phyloP scores from a whole-genome alignment of 345 rosid genomes.

The Kernera saxatilis region DNA sequence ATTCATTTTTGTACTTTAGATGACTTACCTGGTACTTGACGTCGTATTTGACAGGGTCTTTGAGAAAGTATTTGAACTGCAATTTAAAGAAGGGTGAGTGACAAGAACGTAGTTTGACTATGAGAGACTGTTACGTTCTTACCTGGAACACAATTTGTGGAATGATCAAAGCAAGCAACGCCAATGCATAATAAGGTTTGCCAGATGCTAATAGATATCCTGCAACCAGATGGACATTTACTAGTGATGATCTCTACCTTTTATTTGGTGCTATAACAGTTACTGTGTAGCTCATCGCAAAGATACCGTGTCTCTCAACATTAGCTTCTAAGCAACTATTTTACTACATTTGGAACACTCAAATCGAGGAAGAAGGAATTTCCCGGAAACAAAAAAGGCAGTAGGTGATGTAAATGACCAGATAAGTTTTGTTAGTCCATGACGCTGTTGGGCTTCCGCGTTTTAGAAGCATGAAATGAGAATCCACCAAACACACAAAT shows the following conservation, averaged over 20 bases:
- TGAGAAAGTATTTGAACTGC: constrained; percentile 91
- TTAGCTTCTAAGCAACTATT: not conserved
- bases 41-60: constrained; percentile 91
- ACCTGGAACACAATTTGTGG: constrained; percentile 96
- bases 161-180: constrained; percentile 60
- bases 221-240: constrained; percentile 21
- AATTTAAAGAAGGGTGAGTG: not conserved
- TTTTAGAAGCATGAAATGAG: not conserved
- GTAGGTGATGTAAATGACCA: not conserved
- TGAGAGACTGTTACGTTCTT: constrained; percentile 3
- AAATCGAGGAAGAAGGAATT: not conserved
- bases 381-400: not conserved
- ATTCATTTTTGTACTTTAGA: not conserved
- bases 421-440: too few relatives aligned
- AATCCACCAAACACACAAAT: not conserved
- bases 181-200: constrained; percentile 84
- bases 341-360: not conserved
- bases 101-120: not conserved
- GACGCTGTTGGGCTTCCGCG: too few relatives aligned
- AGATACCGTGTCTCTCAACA: not conserved
- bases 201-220: constrained; percentile 95
- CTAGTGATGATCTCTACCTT: not conserved
- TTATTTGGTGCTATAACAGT: not conserved
- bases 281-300: not conserved
- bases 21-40: constrained; percentile 84